Percentiles rank a stretch among this genome's conserved stretches.
Evolutionary conservation across 192 early-diverging fungal genomes (phyloP).

Genomic region (Backusella psychrophila): DNA sequence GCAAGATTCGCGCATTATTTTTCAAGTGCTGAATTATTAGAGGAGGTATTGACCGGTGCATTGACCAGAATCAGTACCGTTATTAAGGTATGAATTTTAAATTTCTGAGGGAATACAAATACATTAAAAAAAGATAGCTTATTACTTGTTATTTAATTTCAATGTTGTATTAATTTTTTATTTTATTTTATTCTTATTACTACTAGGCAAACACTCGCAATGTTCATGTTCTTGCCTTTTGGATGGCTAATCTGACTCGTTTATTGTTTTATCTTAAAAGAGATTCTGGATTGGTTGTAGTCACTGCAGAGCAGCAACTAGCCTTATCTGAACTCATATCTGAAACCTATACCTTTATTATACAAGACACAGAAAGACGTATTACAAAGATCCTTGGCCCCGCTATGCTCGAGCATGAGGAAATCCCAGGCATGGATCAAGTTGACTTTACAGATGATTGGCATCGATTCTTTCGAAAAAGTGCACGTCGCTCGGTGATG

Average conservation of each 20-base stretch:
- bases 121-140: neutral
- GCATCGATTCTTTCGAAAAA: constrained; percentile 52
- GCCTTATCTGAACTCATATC: constrained; percentile 76
- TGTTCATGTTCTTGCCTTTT: constrained; percentile 67
- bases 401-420: constrained; percentile 68
- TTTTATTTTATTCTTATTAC: neutral
- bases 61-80: constrained; percentile 56
- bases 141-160: neutral
- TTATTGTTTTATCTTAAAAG: constrained; percentile 87
- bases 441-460: constrained; percentile 60
- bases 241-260: constrained; percentile 84
- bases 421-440: constrained; percentile 69
- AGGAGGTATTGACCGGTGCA: constrained; percentile 62
- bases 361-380: constrained; percentile 61
- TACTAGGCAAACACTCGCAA: constrained; percentile 51
- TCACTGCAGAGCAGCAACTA: constrained; percentile 71
- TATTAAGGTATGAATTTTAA: constrained; percentile 45
- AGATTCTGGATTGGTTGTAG: constrained; percentile 70
- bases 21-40: constrained; percentile 69
- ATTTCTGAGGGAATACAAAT: neutral
- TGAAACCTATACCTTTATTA: constrained; percentile 64
- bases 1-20: constrained; percentile 89
- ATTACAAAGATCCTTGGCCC: constrained; percentile 61
- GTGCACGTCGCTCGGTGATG: neutral
- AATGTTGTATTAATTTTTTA: neutral